Evolutionary conservation across 768 basidiomycete species (phyloP), one percentile per base, ranked within the genome.

Genomic region (Amanita phalloides): DNA sequence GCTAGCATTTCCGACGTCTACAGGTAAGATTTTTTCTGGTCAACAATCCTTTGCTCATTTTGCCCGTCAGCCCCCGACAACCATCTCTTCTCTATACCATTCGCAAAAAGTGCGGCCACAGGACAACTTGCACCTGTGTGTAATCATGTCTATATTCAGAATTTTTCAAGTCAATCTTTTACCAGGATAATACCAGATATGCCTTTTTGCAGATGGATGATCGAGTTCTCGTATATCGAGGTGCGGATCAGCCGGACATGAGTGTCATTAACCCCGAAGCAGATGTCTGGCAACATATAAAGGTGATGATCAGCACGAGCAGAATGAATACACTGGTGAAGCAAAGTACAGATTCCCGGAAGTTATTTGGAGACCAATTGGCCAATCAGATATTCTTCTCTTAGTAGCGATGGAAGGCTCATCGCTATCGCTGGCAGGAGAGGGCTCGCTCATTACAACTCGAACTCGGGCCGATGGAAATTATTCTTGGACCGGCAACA

Each of bases 201-300:
- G 94, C 91, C 1, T 95, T 95, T 68, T 73, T 97, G 37, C 92
- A 95, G 67, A 81, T 94, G 80, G 93, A 97, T 60, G 95, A 98
- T 59, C 81, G 91, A 38, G 87, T 89, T 2, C 75, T 96, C 0
- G 82, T 97, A 13, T 99, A 97, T 65, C 79, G 95, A 50, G 94
- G 95, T 11, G 91, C 94, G 26, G 95, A 97, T 64, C 94, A 97
- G 64, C 94, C 95, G 4, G 94, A 97, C 63, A 86, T 96, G 84
- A 95, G 91, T 62, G 84, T 99, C 53, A 96, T 98, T 61, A 97
- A 97, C 62, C 93, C 94, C 13, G 93, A 95, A 64, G 90, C 90
- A 3, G 94, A 97, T 60, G 94, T 97, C 14, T 98, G 95, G 94
- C 92, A 98, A 59, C 87, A 89, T 67, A 86, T 97, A 65, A 95